phyloP scores from a whole-genome alignment of 2,329 filamentous ascomycete genomes.

The Penicillium sp. region DNA sequence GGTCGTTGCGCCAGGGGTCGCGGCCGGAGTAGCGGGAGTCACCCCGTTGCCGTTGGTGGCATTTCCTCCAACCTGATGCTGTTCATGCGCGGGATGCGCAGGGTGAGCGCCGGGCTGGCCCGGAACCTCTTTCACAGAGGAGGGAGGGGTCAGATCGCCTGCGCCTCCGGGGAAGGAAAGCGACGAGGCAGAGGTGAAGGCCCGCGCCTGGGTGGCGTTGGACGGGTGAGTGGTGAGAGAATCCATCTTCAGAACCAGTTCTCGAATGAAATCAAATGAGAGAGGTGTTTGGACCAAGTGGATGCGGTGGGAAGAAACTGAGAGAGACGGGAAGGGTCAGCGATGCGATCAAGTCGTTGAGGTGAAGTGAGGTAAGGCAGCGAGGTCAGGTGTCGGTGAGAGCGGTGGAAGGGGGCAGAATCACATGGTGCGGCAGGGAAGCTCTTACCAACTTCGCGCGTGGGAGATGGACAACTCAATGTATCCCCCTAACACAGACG shows the following conservation, averaged over 20 bases:
- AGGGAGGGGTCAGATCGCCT: conserved; percentile 80
- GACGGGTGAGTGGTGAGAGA: conserved; percentile 88
- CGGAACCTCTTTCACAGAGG: conserved; percentile 67
- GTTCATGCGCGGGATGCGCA: conserved; percentile 35
- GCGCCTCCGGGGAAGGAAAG: conserved; percentile 88
- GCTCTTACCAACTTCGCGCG: conserved; percentile 59
- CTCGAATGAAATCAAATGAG: conserved; percentile 25
- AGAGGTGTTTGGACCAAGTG: not conserved
- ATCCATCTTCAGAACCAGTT: conserved; percentile 68
- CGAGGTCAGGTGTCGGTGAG: not conserved
- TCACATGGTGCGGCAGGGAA: conserved; percentile 11
- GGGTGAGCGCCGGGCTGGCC: conserved; percentile 47
- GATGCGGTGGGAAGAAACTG: not conserved
- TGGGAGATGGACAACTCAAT: conserved; percentile 98
- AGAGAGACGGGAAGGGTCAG: not conserved
- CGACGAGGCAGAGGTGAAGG: conserved; percentile 89
- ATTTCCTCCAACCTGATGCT: conserved; percentile 63
- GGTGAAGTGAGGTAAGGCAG: not conserved
- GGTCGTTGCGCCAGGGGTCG: conserved; percentile 71
- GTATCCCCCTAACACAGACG: conserved; percentile 74
- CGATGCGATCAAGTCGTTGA: not conserved
- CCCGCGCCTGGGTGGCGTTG: conserved; percentile 91
- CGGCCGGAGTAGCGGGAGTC: conserved; percentile 77
- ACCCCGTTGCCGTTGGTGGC: conserved; percentile 74
- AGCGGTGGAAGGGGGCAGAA: conserved; percentile 19